Base-by-base conservation (phyloP, 805 yeast species). In the Metschnikowia hibisci region DNA sequence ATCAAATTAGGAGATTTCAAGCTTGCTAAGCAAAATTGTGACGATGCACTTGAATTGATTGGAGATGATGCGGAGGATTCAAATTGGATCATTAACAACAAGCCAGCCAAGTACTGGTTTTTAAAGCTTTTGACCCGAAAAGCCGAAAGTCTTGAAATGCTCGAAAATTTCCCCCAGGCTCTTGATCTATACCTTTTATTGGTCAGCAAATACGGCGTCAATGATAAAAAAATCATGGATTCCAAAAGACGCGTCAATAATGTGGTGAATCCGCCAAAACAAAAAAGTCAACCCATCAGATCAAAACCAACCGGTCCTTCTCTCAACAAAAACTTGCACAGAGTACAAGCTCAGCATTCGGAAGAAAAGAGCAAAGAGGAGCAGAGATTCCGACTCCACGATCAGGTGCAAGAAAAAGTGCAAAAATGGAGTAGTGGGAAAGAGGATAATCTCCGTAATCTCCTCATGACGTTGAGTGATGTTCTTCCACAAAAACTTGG, bases 91-190 rank as follows among this genome's bases (percentile, higher is more conserved):
- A 63, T 69, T 3, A 67, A 61, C 6, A 81, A 76, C 5, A 81
- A 82, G 54, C 55, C 72, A 1, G 72, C 84, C 47, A 80, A 77
- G 56, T 81, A 79, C 13, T 80, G 93, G 62, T 87, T 89, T 84
- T 62, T 76, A 18, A 90, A 88, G 61, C 69, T 91, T 13, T 61
- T 80, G 38, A 64, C 77, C 2, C 79, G 84, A 47, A 78, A 79
- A 49, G 97, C 96, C 0, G 97, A 93, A 57, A 82, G 91, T 2
- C 71, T 81, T 32, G 99, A 93, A 63, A 80, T 80, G 61, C 56
- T 81, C 41, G 99, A 93, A 55, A 76, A 75, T 51, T 87, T 74
- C 62, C 58, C 71, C 43, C 81, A 75, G 6, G 83, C 97, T 0
- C 67, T 86, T 20, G 69, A 62, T 0, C 58, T 77, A 5, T 91